Evolutionary conservation across 78 protist genomes (phyloP).

Genomic region (Goniomonas avonlea): DNA sequence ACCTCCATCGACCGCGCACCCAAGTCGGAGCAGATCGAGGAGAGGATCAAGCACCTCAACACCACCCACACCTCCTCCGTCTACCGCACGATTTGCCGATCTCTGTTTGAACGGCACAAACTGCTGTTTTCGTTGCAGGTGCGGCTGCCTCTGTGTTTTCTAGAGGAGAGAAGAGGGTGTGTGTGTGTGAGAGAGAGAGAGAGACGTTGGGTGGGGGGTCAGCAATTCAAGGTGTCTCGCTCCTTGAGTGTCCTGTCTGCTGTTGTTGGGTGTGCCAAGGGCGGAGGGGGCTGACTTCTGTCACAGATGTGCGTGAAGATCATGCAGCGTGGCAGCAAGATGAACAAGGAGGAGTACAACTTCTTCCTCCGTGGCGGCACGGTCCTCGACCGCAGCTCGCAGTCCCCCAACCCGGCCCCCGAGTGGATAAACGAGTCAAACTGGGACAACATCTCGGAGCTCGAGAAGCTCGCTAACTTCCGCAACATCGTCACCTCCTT

Average conservation of each 20-base stretch:
- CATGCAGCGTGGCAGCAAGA: conserved; percentile 29
- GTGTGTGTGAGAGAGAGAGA: too few species aligned
- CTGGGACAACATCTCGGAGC: conserved; percentile 76
- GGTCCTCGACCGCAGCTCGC: conserved; percentile 54
- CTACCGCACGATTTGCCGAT: conserved; percentile 63
- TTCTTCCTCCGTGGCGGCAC: conserved; percentile 76
- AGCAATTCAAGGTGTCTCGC: too few species aligned
- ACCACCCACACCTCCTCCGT: conserved; percentile 51
- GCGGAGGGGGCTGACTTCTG: too few species aligned
- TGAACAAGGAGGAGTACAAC: conserved; percentile 52
- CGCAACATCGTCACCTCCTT: conserved; percentile 39
- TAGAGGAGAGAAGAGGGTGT: too few species aligned
- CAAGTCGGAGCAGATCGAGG: conserved; percentile 16
- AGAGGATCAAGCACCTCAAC: conserved; percentile 54
- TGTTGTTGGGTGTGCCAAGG: too few species aligned
- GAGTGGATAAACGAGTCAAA: conserved; percentile 62
- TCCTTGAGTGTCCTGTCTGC: too few species aligned
- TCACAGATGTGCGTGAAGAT: conserved; percentile 61
- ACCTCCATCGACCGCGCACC: conserved; percentile 27
- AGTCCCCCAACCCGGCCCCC: conserved; percentile 50
- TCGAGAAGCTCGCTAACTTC: conserved; percentile 52
- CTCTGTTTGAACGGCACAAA: conserved; percentile 81
- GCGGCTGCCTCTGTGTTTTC: too few species aligned
- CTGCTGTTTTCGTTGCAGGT: conserved; percentile 78
- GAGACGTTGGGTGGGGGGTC: too few species aligned